phyloP scores from a whole-genome alignment of 768 basidiomycete genomes.

The Sporobolomyces pararoseus region DNA sequence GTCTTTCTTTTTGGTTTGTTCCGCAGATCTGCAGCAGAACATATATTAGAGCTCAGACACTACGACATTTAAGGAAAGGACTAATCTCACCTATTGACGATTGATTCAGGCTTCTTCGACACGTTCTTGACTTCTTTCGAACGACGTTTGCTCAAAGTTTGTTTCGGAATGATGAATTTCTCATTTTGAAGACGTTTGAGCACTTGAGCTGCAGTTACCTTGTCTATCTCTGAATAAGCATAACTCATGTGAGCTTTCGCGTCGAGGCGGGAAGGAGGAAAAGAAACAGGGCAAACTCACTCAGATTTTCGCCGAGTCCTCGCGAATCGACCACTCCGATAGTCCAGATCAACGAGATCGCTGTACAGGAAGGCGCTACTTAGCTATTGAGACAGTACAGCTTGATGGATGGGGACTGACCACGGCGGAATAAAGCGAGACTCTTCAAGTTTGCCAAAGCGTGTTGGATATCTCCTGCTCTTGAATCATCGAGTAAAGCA shows the following conservation, averaged over 20 bases:
- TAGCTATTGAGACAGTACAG: neutral
- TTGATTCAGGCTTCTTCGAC: neutral
- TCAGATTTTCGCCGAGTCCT: conserved; percentile 16
- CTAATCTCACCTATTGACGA: conserved; percentile 31
- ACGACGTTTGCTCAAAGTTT: too few species aligned
- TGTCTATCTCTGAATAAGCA: conserved; percentile 16
- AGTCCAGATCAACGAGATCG: conserved; percentile 11
- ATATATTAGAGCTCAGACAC: neutral
- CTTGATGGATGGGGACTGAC: neutral
- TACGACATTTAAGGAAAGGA: neutral
- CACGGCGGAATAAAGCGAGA: conserved; percentile 33
- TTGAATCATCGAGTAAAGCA: neutral
- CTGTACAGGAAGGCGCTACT: neutral
- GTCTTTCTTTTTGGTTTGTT: conserved; percentile 23
- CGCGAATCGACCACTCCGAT: conserved; percentile 15
- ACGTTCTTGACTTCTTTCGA: conserved; percentile 4
- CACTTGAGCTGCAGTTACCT: conserved; percentile 20
- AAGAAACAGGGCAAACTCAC: too few species aligned
- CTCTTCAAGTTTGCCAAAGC: conserved; percentile 27
- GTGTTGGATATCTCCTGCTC: conserved; percentile 24
- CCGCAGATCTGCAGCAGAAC: conserved; percentile 6
- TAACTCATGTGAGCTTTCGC: too few species aligned
- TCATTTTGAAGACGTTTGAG: conserved; percentile 30
- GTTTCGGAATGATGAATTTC: conserved; percentile 14
- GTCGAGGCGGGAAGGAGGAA: too few species aligned